A percentile compares a stretch with the other conserved stretches of the same genome.
These are phyloP conservation scores for Solanum stenotomum DNA, from an alignment of 257 asterid species.

Conservation along the genomic window DNA sequence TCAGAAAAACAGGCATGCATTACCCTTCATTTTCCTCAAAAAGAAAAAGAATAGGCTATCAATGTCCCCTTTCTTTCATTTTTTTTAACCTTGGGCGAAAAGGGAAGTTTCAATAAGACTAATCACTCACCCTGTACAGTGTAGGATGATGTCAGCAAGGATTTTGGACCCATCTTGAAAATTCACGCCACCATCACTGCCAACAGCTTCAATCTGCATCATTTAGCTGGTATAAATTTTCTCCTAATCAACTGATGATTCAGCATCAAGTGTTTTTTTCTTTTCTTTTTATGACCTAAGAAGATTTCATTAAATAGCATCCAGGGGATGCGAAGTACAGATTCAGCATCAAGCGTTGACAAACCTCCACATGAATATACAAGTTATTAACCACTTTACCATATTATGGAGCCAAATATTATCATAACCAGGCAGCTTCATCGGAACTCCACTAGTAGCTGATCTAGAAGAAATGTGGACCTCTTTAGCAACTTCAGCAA, in stretches of 20 bases:
- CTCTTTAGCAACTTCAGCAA: constrained; percentile 70
- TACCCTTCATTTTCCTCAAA: not conserved
- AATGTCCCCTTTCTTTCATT: not conserved
- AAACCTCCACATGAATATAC: not conserved
- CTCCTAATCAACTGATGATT: not conserved
- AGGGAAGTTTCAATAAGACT: not conserved
- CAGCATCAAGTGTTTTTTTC: not conserved
- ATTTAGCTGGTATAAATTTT: constrained; percentile 8
- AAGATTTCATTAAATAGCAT: not conserved
- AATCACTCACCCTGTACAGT: constrained; percentile 83
- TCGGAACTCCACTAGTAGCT: constrained; percentile 16
- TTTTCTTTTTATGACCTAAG: not conserved
- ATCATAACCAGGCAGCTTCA: constrained; percentile 48
- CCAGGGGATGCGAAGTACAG: not conserved
- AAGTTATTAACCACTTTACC: constrained; percentile 33
- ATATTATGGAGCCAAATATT: constrained; percentile 66
- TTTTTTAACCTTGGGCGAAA: not conserved
- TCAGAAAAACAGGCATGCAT: not conserved
- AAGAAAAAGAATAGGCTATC: not conserved
- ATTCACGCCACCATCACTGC: constrained; percentile 52
- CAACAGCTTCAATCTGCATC: constrained; percentile 50
- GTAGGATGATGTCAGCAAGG: constrained; percentile 61
- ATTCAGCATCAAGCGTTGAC: not conserved
- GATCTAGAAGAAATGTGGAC: constrained; percentile 82
- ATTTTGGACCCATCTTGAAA: constrained; percentile 49